Base-by-base conservation (phyloP, 2,329 filamentous ascomycete species). In the Rutstroemia sp. region DNA sequence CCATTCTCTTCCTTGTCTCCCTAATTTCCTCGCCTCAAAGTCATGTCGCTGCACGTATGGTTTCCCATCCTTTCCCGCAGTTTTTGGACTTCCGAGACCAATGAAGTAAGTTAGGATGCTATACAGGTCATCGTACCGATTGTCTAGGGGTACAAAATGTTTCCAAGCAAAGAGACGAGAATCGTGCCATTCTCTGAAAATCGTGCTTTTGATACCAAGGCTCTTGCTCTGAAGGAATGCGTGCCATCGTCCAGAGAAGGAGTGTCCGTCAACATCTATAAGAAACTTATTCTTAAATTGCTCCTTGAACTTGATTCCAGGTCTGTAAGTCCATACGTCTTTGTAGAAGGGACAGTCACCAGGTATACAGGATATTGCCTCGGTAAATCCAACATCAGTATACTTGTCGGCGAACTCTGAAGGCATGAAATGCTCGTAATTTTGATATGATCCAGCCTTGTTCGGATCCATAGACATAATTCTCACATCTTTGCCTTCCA, bases 181-280 rank as follows among this genome's bases (percentile, higher is more conserved):
- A 68, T 92, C 88, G 66, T 92, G 88, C 89, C 88, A 94, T 69
- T 94, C 89, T 19, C 81, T 78, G 72, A 85, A 94, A 21, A 92
- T 74, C 0, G 88, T 90, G 5, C 85, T 82, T 72, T 92, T 94
- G 72, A 94, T 81, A 0, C 86, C 86, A 8, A 92, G 70, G 16
- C 81, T 84, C 2, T 82, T 87, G 30, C 82, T 87, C 36, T 80
- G 76, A 23, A 92, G 73, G 68, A 92, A 90, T 0, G 80, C 82
- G 4, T 84, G 77, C 65, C 85, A 89, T 5, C 86, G 79, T 1
- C 84, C 86, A 25, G 81, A 86, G 65, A 87, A 87, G 1, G 78
- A 82, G 71, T 87, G 84, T 30, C 88, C 89, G 69, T 92, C 89
- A 56, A 92, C 79, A 67, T 94, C 89, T 0, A 86, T 82, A 2